phyloP scores from a whole-genome alignment of 2,329 filamentous ascomycete genomes.

The Helminthosporium solani region DNA sequence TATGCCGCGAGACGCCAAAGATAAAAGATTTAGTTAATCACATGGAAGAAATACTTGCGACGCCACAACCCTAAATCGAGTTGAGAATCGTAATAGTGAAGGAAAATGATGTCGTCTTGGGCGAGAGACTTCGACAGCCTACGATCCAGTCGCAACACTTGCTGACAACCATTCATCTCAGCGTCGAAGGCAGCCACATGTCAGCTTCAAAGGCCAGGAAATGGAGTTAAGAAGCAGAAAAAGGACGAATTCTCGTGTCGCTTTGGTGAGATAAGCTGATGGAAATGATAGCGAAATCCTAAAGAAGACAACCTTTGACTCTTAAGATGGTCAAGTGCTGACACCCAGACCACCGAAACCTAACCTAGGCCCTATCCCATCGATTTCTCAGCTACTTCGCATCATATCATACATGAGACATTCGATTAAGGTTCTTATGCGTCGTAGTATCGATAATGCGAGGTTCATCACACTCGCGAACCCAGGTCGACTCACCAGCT shows the following conservation, averaged over 20 bases:
- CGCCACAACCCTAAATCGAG: no score
- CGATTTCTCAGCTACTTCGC: background rate
- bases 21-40: no score
- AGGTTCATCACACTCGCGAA: background rate
- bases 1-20: no score
- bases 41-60: no score
- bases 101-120: no score
- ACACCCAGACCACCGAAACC: background rate
- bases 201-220: background rate
- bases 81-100: no score
- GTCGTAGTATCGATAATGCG: background rate
- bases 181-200: no score
- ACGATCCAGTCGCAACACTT: no score
- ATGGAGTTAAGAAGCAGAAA: no score
- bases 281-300: background rate
- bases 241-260: background rate
- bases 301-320: background rate
- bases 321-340: background rate
- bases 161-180: no score
- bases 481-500: no score
- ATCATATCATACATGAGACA: background rate
- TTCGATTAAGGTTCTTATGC: background rate
- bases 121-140: no score
- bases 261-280: background rate
- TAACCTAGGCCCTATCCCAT: background rate